phyloP scores from a whole-genome alignment of 345 rosid species.

The Chamaenerion angustifolium region DNA sequence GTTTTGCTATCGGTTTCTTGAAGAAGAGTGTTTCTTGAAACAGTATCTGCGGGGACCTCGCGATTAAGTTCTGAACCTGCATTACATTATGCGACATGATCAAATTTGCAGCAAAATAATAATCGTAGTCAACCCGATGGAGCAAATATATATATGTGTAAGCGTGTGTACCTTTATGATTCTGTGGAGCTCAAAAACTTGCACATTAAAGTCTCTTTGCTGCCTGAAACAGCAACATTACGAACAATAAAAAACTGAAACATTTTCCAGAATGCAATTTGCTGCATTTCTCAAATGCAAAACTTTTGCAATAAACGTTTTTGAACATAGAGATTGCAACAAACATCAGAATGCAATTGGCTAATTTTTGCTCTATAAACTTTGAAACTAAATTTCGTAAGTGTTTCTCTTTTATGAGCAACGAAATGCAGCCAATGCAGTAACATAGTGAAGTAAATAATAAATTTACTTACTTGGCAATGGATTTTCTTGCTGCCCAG shows the following conservation, averaged over 20 bases:
- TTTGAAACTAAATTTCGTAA: too few species aligned
- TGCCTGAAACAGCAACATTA: constrained; percentile 39
- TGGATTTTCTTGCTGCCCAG: constrained; percentile 48
- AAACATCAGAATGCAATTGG: too few species aligned
- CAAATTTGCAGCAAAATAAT: neutral
- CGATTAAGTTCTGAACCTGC: constrained; percentile 59
- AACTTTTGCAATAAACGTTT: too few species aligned
- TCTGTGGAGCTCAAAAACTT: constrained; percentile 81
- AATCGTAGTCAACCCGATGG: too few species aligned
- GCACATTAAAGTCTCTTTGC: constrained; percentile 52
- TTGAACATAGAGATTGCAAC: too few species aligned
- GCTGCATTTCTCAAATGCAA: too few species aligned
- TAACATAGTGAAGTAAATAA: too few species aligned
- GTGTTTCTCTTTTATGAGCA: too few species aligned
- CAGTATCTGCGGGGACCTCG: constrained; percentile 42
- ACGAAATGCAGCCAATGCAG: too few species aligned
- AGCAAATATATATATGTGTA: neutral
- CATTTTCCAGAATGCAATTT: neutral
- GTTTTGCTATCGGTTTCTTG: constrained; percentile 8
- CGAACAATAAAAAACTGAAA: too few species aligned
- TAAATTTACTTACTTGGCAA: constrained; percentile 48
- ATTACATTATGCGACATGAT: neutral
- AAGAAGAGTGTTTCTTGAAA: constrained; percentile 20
- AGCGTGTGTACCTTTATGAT: constrained; percentile 63
- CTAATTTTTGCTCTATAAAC: too few species aligned